Evolutionary conservation across 257 asterid species (phyloP).

Genomic region (Eustoma russellianum): DNA sequence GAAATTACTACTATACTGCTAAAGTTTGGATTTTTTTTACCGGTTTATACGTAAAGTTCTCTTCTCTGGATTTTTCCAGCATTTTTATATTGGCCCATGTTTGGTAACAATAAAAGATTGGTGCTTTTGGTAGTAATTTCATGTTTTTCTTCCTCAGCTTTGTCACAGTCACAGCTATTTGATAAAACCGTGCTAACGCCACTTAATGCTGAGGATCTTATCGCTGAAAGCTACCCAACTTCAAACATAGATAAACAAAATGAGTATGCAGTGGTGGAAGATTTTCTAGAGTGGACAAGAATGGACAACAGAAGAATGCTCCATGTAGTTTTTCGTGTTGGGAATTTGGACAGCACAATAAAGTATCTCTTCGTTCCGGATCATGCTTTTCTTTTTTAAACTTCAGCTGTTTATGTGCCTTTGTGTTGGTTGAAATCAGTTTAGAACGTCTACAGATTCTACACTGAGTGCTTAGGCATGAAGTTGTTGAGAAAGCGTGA

Average conservation of each 20-base stretch:
- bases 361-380: conserved; percentile 15
- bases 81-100: too few relatives aligned
- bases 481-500: conserved; percentile 43
- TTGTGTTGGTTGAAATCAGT: neutral
- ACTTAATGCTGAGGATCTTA: conserved; percentile 12
- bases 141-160: conserved; percentile 14
- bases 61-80: too few relatives aligned
- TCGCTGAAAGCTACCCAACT: conserved; percentile 6
- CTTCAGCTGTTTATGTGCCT: neutral
- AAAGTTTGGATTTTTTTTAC: too few relatives aligned
- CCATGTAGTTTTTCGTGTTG: conserved; percentile 42
- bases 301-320: conserved; percentile 44
- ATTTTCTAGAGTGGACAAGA: conserved; percentile 29
- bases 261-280: conserved; percentile 12
- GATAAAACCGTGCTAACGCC: conserved; percentile 20
- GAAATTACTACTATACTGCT: too few relatives aligned
- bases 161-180: conserved; percentile 33
- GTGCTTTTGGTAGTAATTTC: too few relatives aligned
- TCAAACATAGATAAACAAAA: conserved; percentile 17
- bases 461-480: conserved; percentile 45
- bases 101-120: too few relatives aligned
- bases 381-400: neutral
- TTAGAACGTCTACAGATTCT: conserved; percentile 25
- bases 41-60: too few relatives aligned
- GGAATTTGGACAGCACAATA: conserved; percentile 39